Conservation (phyloP, 495 filamentous ascomycete genomes). For the Lophium mytilinum region DNA sequence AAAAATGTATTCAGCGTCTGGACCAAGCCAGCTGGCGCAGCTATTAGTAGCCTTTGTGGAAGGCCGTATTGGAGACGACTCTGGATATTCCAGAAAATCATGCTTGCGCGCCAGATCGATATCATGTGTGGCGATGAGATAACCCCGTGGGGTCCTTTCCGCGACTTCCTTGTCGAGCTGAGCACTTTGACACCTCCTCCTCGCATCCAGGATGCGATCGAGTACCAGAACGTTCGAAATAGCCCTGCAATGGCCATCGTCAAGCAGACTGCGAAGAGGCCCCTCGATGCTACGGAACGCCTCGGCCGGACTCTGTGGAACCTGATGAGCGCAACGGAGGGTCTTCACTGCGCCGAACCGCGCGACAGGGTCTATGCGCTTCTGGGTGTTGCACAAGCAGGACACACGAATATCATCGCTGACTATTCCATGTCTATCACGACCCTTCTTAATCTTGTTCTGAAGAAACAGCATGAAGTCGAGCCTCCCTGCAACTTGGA, state of each 20-base stretch:
- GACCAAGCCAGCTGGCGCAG: background rate
- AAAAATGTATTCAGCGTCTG: background rate
- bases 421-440: background rate
- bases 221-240: background rate
- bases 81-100: background rate
- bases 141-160: background rate
- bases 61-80: background rate
- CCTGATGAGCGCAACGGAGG: background rate
- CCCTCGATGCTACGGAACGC: background rate
- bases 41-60: background rate
- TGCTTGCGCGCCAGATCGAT: background rate
- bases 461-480: background rate
- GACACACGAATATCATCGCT: background rate
- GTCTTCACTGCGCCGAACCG: background rate
- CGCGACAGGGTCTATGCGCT: background rate
- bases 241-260: background rate
- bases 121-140: background rate
- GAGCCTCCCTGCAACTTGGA: background rate
- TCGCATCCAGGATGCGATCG: background rate
- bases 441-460: background rate
- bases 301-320: background rate
- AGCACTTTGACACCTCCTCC: background rate
- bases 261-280: background rate
- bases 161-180: background rate
- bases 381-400: background rate